These are phyloP conservation scores for Aspergillus hortae DNA, from an alignment of 2,329 filamentous ascomycete species.

Conservation along the genomic window DNA sequence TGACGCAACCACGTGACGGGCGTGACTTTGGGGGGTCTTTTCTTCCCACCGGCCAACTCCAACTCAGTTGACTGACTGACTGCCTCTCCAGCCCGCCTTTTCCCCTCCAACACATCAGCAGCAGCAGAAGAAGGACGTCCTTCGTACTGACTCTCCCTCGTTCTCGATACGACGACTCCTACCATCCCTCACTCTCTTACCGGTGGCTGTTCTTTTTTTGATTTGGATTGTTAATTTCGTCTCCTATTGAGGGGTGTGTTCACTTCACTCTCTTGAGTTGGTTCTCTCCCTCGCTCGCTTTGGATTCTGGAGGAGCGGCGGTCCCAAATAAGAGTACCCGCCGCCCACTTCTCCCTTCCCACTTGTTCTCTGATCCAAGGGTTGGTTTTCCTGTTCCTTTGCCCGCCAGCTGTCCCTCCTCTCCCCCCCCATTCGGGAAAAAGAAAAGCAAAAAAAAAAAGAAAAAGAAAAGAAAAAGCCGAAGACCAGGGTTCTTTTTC, in stretches of 20 bases:
- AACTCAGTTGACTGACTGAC: background rate
- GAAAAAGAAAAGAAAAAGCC: constrained; percentile 5
- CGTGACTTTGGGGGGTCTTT: constrained; percentile 23
- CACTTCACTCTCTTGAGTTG: constrained; percentile 4
- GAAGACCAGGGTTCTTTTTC: constrained; percentile 10
- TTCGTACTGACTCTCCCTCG: constrained; percentile 1
- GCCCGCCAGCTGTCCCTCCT: constrained; percentile 7
- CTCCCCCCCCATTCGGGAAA: constrained; percentile 11
- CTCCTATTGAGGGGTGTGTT: background rate
- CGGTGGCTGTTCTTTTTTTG: constrained; percentile 4
- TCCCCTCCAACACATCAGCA: constrained; percentile 11
- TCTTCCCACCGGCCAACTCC: constrained; percentile 1
- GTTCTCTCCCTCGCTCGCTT: constrained; percentile 3
- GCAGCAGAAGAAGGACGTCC: background rate
- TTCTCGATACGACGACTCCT: background rate
- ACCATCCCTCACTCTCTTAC: constrained; percentile 7
- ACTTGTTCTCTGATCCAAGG: constrained; percentile 3
- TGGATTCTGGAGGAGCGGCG: constrained; percentile 13
- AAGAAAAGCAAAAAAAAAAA: constrained; percentile 10
- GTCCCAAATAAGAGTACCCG: constrained; percentile 5
- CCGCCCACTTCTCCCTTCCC: constrained; percentile 8
- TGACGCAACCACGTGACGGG: constrained; percentile 36
- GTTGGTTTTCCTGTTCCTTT: constrained; percentile 15
- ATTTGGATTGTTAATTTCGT: background rate
- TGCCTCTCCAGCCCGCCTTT: constrained; percentile 15